phyloP scores from a whole-genome alignment of 1,284 basidiomycete species.

The Melampsora americana region DNA sequence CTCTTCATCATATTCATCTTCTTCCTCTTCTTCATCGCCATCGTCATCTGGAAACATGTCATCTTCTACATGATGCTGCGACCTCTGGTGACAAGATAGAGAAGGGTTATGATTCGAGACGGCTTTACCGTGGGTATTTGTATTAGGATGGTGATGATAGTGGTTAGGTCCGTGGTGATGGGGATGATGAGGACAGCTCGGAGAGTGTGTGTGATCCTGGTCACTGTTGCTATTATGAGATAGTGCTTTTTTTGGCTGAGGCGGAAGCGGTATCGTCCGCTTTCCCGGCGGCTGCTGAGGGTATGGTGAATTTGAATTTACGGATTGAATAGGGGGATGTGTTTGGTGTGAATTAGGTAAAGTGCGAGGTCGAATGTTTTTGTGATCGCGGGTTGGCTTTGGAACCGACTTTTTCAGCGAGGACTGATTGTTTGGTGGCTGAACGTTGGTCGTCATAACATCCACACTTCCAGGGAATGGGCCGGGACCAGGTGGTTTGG shows the following conservation, averaged over 20 bases:
- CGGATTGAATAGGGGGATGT: constrained; percentile 44
- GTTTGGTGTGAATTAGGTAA: constrained; percentile 44
- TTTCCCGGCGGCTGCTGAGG: constrained; percentile 31
- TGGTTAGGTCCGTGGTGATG: constrained; percentile 45
- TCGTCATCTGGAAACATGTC: constrained; percentile 50
- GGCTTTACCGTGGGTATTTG: constrained; percentile 32
- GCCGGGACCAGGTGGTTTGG: constrained; percentile 89
- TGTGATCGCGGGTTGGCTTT: constrained; percentile 50
- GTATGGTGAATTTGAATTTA: constrained; percentile 20
- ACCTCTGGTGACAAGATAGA: constrained; percentile 51
- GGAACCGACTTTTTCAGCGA: constrained; percentile 49
- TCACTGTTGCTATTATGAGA: constrained; percentile 47
- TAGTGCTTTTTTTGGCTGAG: constrained; percentile 41
- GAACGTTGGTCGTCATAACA: constrained; percentile 72
- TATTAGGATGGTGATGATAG: constrained; percentile 9
- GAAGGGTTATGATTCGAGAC: constrained; percentile 51
- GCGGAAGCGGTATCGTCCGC: constrained; percentile 31
- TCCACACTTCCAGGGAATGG: constrained; percentile 98
- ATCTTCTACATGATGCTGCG: constrained; percentile 40
- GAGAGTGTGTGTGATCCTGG: constrained; percentile 50
- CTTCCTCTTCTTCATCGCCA: constrained; percentile 66
- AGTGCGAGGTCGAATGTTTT: constrained; percentile 48
- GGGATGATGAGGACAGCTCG: constrained; percentile 51
- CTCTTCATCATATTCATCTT: constrained; percentile 57
- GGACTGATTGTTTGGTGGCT: constrained; percentile 69